Conservation (phyloP, 306 rosid genomes). For the Ziziphus jujuba region DNA sequence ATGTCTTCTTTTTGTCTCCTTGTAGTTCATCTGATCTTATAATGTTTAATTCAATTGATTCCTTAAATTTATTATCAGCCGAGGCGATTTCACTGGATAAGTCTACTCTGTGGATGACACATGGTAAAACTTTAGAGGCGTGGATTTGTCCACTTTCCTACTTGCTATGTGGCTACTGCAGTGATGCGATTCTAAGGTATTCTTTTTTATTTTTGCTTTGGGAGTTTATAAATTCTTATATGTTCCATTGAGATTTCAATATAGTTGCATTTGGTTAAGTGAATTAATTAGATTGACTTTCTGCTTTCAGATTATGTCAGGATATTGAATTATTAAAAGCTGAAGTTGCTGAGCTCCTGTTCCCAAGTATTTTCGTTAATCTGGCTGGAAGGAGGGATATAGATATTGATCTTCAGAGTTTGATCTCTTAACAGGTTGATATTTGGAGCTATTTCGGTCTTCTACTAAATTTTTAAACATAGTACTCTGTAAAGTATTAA, state of each 20-base stretch:
- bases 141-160: conserved; percentile 87
- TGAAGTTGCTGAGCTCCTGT: conserved; percentile 84
- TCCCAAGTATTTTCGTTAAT: conserved; percentile 75
- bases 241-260: not conserved
- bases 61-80: conserved; percentile 41
- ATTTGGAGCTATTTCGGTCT: conserved; percentile 12
- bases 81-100: conserved; percentile 64
- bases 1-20: not conserved
- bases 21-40: conserved; percentile 2
- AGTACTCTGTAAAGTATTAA: not conserved
- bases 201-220: not conserved
- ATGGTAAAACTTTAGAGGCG: conserved; percentile 66
- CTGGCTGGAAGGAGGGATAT: conserved; percentile 72
- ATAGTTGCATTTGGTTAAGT: conserved; percentile 11
- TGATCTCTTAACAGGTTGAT: conserved; percentile 68
- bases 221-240: conserved; percentile 4
- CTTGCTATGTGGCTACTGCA: conserved; percentile 64
- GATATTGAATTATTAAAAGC: conserved; percentile 73
- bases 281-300: not conserved
- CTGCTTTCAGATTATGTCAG: conserved; percentile 75
- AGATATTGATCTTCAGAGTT: conserved; percentile 59
- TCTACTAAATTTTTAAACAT: not conserved
- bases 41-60: conserved; percentile 15
- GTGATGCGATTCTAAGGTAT: conserved; percentile 81
- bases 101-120: conserved; percentile 67